Percentiles rank a stretch among this genome's conserved stretches.
Evolutionary conservation across 768 basidiomycete species (phyloP).

Genomic region (Mycena polygramma): DNA sequence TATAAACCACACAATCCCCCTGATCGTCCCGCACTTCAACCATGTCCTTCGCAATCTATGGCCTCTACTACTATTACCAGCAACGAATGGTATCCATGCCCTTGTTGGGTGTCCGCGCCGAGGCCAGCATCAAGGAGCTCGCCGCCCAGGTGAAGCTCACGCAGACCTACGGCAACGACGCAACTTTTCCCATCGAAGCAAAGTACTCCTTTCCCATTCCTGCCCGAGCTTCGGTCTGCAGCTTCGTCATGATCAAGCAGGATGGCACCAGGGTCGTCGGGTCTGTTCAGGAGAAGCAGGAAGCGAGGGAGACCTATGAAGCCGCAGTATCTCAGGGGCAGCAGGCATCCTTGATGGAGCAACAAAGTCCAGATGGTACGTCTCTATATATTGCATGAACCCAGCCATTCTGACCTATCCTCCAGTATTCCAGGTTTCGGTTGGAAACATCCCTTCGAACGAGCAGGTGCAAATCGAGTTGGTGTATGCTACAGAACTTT

Average conservation of each 20-base stretch:
- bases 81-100: constrained; percentile 23
- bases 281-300: constrained; percentile 32
- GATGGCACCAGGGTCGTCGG: constrained; percentile 36
- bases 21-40: neutral
- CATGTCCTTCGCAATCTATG: neutral
- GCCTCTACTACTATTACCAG: constrained; percentile 16
- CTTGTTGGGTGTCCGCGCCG: constrained; percentile 29
- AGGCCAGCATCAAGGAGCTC: constrained; percentile 37
- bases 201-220: constrained; percentile 36
- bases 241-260: constrained; percentile 35
- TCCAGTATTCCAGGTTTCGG: constrained; percentile 36
- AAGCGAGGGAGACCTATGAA: constrained; percentile 34
- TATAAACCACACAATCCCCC: neutral
- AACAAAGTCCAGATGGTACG: constrained; percentile 35
- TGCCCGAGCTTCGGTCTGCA: constrained; percentile 30
- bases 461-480: constrained; percentile 32
- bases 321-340: constrained; percentile 30
- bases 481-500: constrained; percentile 34
- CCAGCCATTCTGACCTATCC: neutral
- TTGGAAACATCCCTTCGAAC: constrained; percentile 31
- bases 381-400: neutral
- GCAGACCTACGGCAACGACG: constrained; percentile 36
- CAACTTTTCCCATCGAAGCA: constrained; percentile 31
- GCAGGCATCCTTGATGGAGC: constrained; percentile 34
- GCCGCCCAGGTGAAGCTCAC: constrained; percentile 37